Conservation (phyloP, 441 rosid genomes). For the Adansonia grandidieri region DNA sequence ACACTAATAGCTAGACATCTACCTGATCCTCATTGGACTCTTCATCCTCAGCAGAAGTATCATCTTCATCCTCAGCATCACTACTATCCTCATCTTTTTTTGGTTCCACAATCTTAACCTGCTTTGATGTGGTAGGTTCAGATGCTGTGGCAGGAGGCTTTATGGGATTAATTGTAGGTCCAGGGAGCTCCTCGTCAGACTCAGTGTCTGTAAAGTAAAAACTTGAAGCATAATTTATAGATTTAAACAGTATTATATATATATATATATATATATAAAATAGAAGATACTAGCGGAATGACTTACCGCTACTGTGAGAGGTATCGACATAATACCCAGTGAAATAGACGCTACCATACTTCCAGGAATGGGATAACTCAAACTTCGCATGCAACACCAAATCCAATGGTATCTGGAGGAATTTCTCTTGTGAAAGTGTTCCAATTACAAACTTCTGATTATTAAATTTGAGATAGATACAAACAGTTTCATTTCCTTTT, state of each 20-base stretch:
- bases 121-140: conserved; percentile 35
- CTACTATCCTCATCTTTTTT: conserved; percentile 40
- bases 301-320: conserved; percentile 40
- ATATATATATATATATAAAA: neutral
- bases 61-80: conserved; percentile 42
- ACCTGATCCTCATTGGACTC: conserved; percentile 58
- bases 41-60: conserved; percentile 34
- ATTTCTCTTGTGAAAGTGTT: conserved; percentile 62
- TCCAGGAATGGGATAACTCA: conserved; percentile 80
- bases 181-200: conserved; percentile 31
- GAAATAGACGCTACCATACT: conserved; percentile 72
- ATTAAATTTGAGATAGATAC: conserved; percentile 46
- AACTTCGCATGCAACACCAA: conserved; percentile 59
- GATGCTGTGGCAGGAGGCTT: conserved; percentile 31
- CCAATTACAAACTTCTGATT: conserved; percentile 65
- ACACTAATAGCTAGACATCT: conserved; percentile 8
- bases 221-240: neutral
- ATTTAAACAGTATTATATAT: neutral
- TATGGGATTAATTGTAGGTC: conserved; percentile 11
- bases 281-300: neutral
- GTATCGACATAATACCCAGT: conserved; percentile 56
- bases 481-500: conserved; percentile 48
- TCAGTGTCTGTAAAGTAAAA: conserved; percentile 35
- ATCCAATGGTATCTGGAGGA: conserved; percentile 68
- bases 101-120: conserved; percentile 58